Evolutionary conservation across 495 filamentous ascomycete species (phyloP).

Genomic region (Xylaria longipes): DNA sequence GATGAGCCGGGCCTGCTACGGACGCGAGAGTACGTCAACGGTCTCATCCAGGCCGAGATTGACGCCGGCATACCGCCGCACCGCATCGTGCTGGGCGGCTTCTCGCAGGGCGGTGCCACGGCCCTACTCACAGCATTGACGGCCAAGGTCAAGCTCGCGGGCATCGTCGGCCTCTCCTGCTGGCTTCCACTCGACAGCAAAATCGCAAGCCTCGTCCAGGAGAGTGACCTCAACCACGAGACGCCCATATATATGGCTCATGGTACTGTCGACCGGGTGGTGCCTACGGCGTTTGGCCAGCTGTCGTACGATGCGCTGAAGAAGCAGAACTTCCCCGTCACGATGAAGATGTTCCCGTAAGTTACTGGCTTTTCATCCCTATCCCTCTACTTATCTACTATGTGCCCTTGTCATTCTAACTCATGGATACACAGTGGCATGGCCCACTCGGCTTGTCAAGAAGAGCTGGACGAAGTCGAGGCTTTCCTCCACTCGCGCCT

Average conservation of each 20-base stretch:
- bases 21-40: constrained; percentile 77
- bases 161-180: constrained; percentile 83
- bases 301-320: constrained; percentile 67
- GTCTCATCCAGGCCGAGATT: constrained; percentile 81
- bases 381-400: not conserved
- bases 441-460: constrained; percentile 74
- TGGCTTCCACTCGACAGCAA: constrained; percentile 81
- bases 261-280: constrained; percentile 74
- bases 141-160: constrained; percentile 74
- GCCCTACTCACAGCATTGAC: constrained; percentile 72
- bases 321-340: constrained; percentile 70
- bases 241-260: constrained; percentile 91
- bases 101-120: constrained; percentile 64
- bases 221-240: constrained; percentile 71
- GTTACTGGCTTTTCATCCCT: constrained; percentile 38
- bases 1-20: constrained; percentile 82
- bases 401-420: constrained; percentile 20
- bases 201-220: constrained; percentile 67
- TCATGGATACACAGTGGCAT: constrained; percentile 58
- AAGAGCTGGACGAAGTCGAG: constrained; percentile 87
- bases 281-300: constrained; percentile 71
- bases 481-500: constrained; percentile 70
- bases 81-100: constrained; percentile 81
- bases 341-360: constrained; percentile 77
- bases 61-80: constrained; percentile 83